Base-by-base conservation (phyloP, 2,329 filamentous ascomycete genomes). In the Elsinoe arachidis region DNA sequence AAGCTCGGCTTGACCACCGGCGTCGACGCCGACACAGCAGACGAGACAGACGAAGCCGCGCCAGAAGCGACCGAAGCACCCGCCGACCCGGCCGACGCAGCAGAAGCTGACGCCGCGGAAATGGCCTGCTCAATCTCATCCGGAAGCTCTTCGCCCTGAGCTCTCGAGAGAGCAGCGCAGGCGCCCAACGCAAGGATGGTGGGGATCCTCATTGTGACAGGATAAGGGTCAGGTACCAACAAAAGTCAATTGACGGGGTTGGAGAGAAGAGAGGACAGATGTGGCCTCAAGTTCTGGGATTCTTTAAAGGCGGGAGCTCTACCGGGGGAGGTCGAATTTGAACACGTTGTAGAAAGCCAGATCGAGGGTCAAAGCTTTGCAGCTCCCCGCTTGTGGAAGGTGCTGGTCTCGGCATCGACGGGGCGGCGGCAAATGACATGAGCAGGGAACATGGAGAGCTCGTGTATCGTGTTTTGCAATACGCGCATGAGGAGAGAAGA, bases 191-290 rank as follows among this genome's bases (percentile, higher is more conserved):
- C 86, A 68, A 90, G 82, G 69, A 87, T 83, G 72, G 87, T 79
- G 76, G 87, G 86, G 76, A 95, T 84, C 83, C 87, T 89, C 90
- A 95, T 95, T 70, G 69, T 84, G 80, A 47, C 54, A 30, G 26
- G 26, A 30, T 3, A 7, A 30, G 26, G 26, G 26, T 30, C 26
- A 30, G 30, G 54, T 38, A 34, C 49, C 49, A 26, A 38, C 19
- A 53, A 34, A 38, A 21, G 49, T 34, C 26, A 53, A 53, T 53
- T 53, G 49, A 53, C 49, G n/a, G 49, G 9, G 17, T 34, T 53
- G 33, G 15, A 34, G 49, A 15, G 33, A 35, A 53, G 14, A 26
- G 21, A 14, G 37, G 26, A 26, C 11, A 51, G 33, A 19, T n/a
- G 26, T 35, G 33, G 49, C 33, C 49, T 19, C 49, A 34, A 53